Percentiles rank a stretch among this genome's conserved stretches.
Evolutionary conservation across 2,329 filamentous ascomycete species (phyloP).

Genomic region (Aspergillus brunneoviolaceus): DNA sequence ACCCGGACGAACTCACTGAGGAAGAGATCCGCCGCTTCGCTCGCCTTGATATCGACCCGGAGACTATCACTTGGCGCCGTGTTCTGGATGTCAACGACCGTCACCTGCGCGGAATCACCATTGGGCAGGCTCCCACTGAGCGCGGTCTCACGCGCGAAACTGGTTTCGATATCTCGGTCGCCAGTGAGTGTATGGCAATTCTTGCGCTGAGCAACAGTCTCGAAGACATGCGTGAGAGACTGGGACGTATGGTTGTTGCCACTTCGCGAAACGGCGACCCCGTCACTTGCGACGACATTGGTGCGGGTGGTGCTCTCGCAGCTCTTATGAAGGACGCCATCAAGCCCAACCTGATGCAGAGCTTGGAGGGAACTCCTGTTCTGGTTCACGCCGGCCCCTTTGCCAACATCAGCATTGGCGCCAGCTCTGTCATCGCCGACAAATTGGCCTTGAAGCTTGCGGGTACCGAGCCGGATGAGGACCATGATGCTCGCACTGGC

Average conservation of each 20-base stretch:
- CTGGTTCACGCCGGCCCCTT: constrained; percentile 98
- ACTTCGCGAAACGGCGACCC: constrained; percentile 82
- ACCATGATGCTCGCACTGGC: constrained; percentile 76
- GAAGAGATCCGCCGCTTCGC: constrained; percentile 88
- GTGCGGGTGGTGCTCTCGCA: constrained; percentile 85
- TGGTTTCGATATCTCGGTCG: constrained; percentile 96
- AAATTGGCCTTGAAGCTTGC: constrained; percentile 94
- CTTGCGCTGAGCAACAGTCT: constrained; percentile 88
- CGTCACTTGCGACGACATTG: constrained; percentile 93
- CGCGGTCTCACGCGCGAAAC: constrained; percentile 86
- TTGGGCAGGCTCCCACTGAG: constrained; percentile 86
- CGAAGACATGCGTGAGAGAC: constrained; percentile 83
- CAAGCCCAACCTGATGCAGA: constrained; percentile 99
- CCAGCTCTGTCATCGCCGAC: constrained; percentile 91
- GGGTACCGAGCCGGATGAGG: constrained; percentile 88
- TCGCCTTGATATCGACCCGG: constrained; percentile 92
- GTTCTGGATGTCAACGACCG: constrained; percentile 97
- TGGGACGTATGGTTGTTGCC: constrained; percentile 94
- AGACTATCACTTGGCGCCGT: constrained; percentile 95
- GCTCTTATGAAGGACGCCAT: constrained; percentile 97
- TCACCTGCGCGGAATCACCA: constrained; percentile 82
- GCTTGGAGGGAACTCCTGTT: constrained; percentile 91
- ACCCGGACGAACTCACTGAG: constrained; percentile 84
- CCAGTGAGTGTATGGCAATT: constrained; percentile 97
- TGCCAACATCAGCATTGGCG: constrained; percentile 96